A percentile compares a stretch with the other conserved stretches of the same genome.
Evolutionary conservation across 805 yeast species (phyloP).

Genomic region (Wickerhamomyces strasburgensis): DNA sequence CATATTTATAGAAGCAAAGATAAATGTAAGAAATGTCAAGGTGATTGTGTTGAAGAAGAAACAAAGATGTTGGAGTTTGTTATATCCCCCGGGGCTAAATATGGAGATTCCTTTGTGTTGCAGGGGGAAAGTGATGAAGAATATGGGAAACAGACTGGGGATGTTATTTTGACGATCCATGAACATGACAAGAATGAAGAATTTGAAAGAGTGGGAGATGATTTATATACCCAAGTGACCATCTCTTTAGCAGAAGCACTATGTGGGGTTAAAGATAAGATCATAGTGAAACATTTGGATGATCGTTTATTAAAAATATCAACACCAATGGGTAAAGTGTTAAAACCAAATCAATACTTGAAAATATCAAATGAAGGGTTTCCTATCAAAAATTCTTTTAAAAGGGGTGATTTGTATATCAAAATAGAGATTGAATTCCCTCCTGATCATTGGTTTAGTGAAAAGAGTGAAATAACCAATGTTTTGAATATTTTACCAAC

Average conservation of each 20-base stretch:
- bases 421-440: constrained; percentile 77
- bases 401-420: constrained; percentile 66
- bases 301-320: constrained; percentile 64
- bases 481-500: constrained; percentile 53
- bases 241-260: constrained; percentile 76
- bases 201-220: constrained; percentile 59
- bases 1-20: constrained; percentile 56
- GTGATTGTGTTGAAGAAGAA: constrained; percentile 56
- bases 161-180: constrained; percentile 59
- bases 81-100: constrained; percentile 64
- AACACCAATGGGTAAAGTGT: constrained; percentile 73
- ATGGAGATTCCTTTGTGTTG: constrained; percentile 56
- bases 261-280: constrained; percentile 68
- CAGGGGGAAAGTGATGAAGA: constrained; percentile 73
- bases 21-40: constrained; percentile 72
- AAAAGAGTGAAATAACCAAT: constrained; percentile 55
- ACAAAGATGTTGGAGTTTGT: constrained; percentile 71
- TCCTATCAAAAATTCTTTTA: constrained; percentile 46
- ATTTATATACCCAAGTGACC: constrained; percentile 53
- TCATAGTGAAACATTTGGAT: constrained; percentile 69
- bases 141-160: constrained; percentile 71
- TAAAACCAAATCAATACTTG: constrained; percentile 69
- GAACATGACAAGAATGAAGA: constrained; percentile 29
- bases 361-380: constrained; percentile 74
- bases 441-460: constrained; percentile 76